These are phyloP conservation scores for Aegle marmelos DNA, from an alignment of 345 rosid genomes.

Conservation along the genomic window DNA sequence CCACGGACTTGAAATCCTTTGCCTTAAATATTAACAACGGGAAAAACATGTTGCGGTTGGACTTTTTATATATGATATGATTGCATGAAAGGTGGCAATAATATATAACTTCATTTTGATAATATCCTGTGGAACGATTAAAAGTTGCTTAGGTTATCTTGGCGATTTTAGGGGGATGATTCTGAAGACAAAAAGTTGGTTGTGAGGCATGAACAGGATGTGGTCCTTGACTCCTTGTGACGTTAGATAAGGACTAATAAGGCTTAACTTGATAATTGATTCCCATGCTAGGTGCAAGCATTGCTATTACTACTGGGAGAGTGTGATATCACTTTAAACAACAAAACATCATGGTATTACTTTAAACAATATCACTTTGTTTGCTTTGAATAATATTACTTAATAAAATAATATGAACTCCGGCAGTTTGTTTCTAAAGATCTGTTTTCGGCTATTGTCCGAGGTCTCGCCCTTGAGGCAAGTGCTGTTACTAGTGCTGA, in stretches of 20 bases:
- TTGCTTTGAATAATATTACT: too few species aligned
- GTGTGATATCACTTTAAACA: too few species aligned
- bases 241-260: too few species aligned
- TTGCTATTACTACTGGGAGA: too few species aligned
- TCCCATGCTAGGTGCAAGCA: too few species aligned
- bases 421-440: too few species aligned
- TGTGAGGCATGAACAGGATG: conserved; percentile 18
- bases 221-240: too few species aligned
- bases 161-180: conserved; percentile 28
- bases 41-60: conserved; percentile 17
- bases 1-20: not conserved
- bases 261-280: too few species aligned
- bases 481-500: conserved; percentile 73
- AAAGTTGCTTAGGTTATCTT: conserved; percentile 24
- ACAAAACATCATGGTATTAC: too few species aligned
- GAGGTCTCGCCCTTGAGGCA: conserved; percentile 79
- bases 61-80: conserved; percentile 5
- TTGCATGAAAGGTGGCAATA: conserved; percentile 25
- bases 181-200: conserved; percentile 16
- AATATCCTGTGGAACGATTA: conserved; percentile 17
- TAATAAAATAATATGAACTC: too few species aligned
- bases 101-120: conserved; percentile 8
- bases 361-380: too few species aligned
- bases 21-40: not conserved
- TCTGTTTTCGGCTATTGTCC: conserved; percentile 67